These are phyloP conservation scores for Sedum album DNA, from an alignment of 164 flowering plant genomes.

Conservation along the genomic window DNA sequence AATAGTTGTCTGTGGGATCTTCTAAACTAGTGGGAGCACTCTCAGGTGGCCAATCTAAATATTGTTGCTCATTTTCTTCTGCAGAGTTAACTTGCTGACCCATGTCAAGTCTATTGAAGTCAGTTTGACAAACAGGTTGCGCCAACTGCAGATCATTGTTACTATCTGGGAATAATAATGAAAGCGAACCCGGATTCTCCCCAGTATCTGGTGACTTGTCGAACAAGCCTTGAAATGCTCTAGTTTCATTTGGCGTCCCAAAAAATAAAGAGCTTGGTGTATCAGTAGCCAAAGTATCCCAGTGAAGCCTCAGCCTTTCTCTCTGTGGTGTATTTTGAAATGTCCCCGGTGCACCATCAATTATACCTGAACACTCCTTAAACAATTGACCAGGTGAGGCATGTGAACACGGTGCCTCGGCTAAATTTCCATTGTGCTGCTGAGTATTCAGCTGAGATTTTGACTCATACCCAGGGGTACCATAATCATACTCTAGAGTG, in stretches of 20 bases:
- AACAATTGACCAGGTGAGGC: neutral
- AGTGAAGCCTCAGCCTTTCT: slow-evolving; percentile 48
- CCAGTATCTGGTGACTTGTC: slow-evolving; percentile 26
- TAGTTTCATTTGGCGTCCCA: slow-evolving; percentile 43
- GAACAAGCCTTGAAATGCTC: slow-evolving; percentile 26
- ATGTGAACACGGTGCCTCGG: slow-evolving; percentile 21
- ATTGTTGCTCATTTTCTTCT: slow-evolving; percentile 16
- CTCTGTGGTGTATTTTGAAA: slow-evolving; percentile 24
- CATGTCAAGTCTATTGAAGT: slow-evolving; percentile 13
- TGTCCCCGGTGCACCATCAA: slow-evolving; percentile 17
- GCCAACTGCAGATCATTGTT: slow-evolving; percentile 12
- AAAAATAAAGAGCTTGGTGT: slow-evolving; percentile 48
- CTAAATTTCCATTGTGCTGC: slow-evolving; percentile 15
- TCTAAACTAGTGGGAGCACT: slow-evolving; percentile 15
- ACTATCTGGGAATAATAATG: slow-evolving; percentile 18
- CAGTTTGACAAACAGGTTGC: slow-evolving; percentile 17
- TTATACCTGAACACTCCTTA: neutral
- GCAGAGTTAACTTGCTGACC: slow-evolving; percentile 9
- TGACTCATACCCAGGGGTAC: slow-evolving; percentile 26
- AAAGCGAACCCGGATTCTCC: slow-evolving; percentile 17
- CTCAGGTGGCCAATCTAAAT: slow-evolving; percentile 20
- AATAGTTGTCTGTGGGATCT: slow-evolving; percentile 14
- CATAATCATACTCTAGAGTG: slow-evolving; percentile 27
- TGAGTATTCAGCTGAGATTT: slow-evolving; percentile 16
- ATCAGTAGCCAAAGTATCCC: slow-evolving; percentile 68